Evolutionary conservation across 305 asterid genomes (phyloP).

Genomic region (Fraxinus dipetala): DNA sequence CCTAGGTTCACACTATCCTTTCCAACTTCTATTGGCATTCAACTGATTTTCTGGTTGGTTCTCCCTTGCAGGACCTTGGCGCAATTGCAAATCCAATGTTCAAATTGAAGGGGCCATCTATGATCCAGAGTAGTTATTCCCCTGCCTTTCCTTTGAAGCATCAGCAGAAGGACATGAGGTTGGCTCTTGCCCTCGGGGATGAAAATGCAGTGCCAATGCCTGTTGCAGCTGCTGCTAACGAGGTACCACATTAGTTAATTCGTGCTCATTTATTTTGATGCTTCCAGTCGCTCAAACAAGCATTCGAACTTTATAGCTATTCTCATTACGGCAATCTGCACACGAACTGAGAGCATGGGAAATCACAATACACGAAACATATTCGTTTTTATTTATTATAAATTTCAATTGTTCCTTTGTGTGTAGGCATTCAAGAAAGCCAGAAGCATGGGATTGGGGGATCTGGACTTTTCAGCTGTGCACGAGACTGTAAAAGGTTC

Average conservation of each 20-base stretch:
- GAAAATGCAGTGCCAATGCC: constrained; percentile 88
- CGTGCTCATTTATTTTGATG: not conserved
- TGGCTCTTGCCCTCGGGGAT: constrained; percentile 93
- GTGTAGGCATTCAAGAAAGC: constrained; percentile 87
- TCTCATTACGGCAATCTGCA: not conserved
- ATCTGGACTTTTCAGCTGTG: constrained; percentile 89
- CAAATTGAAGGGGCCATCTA: constrained; percentile 87
- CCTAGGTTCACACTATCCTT: not conserved
- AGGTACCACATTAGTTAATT: constrained; percentile 37
- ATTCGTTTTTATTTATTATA: not conserved
- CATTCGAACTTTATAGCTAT: not conserved
- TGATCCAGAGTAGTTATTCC: constrained; percentile 61
- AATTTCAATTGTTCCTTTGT: not conserved
- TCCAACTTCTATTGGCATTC: not conserved
- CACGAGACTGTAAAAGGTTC: constrained; percentile 50
- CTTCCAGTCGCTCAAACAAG: not conserved
- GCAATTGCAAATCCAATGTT: constrained; percentile 95
- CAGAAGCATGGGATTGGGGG: constrained; percentile 80
- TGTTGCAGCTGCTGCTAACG: constrained; percentile 93
- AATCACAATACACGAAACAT: not conserved
- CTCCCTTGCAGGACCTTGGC: constrained; percentile 68
- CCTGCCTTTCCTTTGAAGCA: constrained; percentile 96
- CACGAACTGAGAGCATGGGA: not conserved
- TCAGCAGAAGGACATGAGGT: constrained; percentile 96
- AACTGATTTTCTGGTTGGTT: constrained; percentile 11